Percentiles rank a stretch among this genome's conserved stretches.
phyloP scores from a whole-genome alignment of 2,329 filamentous ascomycete species.

The Nakataea oryzae region DNA sequence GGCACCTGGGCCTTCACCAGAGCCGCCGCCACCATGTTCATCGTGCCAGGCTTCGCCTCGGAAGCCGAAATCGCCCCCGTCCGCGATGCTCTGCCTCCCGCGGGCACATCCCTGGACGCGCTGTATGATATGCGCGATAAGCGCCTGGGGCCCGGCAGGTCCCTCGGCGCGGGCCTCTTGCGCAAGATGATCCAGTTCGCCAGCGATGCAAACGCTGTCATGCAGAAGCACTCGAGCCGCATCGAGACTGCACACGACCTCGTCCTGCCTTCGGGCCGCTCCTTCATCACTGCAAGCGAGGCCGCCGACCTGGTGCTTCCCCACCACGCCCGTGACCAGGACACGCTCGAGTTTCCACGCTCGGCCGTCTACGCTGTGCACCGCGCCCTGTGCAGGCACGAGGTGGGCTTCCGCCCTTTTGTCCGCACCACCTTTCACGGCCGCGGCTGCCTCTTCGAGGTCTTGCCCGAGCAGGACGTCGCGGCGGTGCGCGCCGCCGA shows the following conservation, averaged over 20 bases:
- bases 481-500: conserved; percentile 38
- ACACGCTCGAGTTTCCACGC: conserved; percentile 26
- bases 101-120: conserved; percentile 9
- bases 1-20: conserved; percentile 40
- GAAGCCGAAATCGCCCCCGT: conserved; percentile 29
- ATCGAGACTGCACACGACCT: conserved; percentile 34
- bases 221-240: conserved; percentile 34
- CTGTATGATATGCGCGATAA: conserved; percentile 25
- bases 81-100: conserved; percentile 24
- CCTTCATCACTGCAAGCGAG: conserved; percentile 1
- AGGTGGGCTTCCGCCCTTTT: conserved; percentile 48
- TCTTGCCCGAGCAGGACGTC: conserved; percentile 46
- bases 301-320: not conserved
- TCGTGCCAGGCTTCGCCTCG: conserved; percentile 34
- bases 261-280: conserved; percentile 19
- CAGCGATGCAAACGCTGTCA: conserved; percentile 28
- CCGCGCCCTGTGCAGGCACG: conserved; percentile 47
- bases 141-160: conserved; percentile 26
- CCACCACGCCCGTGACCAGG: conserved; percentile 2
- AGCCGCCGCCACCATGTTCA: conserved; percentile 34
- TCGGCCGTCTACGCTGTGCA: conserved; percentile 60
- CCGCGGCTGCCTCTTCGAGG: conserved; percentile 46
- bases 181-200: conserved; percentile 36
- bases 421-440: conserved; percentile 30
- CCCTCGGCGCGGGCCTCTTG: conserved; percentile 30